phyloP scores from a whole-genome alignment of 495 filamentous ascomycete genomes.

The Annulohypoxylon maeteangense region DNA sequence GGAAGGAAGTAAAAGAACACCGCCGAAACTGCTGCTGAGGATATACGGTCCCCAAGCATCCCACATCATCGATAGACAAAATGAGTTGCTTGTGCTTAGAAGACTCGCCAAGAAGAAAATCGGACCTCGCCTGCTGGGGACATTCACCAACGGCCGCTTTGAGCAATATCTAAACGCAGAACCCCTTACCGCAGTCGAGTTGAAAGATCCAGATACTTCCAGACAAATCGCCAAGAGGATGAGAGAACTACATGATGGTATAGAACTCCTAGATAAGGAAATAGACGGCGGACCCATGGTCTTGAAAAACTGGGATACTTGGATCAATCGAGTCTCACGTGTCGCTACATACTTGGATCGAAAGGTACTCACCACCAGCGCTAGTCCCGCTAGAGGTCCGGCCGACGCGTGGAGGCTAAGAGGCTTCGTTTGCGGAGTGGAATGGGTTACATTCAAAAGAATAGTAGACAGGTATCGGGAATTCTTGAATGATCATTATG shows the following conservation, averaged over 20 bases:
- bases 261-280: conserved; percentile 84
- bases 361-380: conserved; percentile 58
- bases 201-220: conserved; percentile 83
- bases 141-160: conserved; percentile 95
- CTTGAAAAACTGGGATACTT: conserved; percentile 95
- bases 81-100: conserved; percentile 85
- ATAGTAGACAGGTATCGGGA: conserved; percentile 80
- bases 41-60: conserved; percentile 97
- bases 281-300: conserved; percentile 80
- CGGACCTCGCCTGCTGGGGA: conserved; percentile 90
- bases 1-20: conserved; percentile 52
- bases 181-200: conserved; percentile 78
- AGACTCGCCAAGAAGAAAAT: conserved; percentile 92
- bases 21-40: conserved; percentile 81
- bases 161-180: conserved; percentile 90
- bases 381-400: conserved; percentile 35
- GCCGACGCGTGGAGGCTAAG: conserved; percentile 70
- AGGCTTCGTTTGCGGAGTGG: conserved; percentile 84
- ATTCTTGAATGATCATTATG: conserved; percentile 78
- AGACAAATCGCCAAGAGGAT: conserved; percentile 98
- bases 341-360: conserved; percentile 81
- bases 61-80: conserved; percentile 93
- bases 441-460: conserved; percentile 81
- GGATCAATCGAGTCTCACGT: conserved; percentile 82
- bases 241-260: conserved; percentile 93